Base-by-base conservation (phyloP, 1,139 yeast genomes). In the Tardiomyces depauwii region DNA sequence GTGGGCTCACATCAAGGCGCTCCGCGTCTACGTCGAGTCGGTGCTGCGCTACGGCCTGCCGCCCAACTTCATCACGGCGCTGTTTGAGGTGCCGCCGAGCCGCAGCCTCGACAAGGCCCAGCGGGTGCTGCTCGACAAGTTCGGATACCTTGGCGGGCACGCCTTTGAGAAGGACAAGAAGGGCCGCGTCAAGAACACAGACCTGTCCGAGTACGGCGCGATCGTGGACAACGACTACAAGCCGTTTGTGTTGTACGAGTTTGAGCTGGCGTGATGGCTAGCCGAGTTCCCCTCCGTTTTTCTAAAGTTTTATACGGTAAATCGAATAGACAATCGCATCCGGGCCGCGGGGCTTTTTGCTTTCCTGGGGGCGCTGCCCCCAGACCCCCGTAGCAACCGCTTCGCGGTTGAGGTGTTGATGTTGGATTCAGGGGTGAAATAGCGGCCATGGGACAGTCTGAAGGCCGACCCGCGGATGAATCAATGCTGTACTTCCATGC, bases 21-120 rank as follows among this genome's bases (percentile, higher is more conserved):
- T 78, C 45, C 71, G 82, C 42, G 69, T 78, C 40, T 78, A 71
- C 59, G 82, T 78, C 25, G 84, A 78, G 58, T 69, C 77, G 48
- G 96, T 91, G 13, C 74, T 91, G 61, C 82, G 98, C 65, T 91
- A 91, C 64, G 99, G 99, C 1, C 76, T 91, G 52, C 98, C 98
- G 38, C 96, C 98, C 39, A 83, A 83, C 61, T 91, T 91, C 63
- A 77, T 80, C 60, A 78, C 84, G 48, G 79, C 67, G 54, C 67
- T 81, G 45, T 65, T 82, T 48, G 36, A 30, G 36, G 61, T 69
- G 54, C 59, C 62, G 21, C 44, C 50, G 25, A 54, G 47, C 41
- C 41, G 43, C 33, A 46, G 51, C 45, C 55, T 78, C 39, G 70
- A 70, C 42, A 78, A 74, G 62, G 80, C 87, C 41, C 87, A 82